Evolutionary conservation across 768 basidiomycete species (phyloP), one percentile per base, ranked within the genome.

Genomic region (Mycena floridula): DNA sequence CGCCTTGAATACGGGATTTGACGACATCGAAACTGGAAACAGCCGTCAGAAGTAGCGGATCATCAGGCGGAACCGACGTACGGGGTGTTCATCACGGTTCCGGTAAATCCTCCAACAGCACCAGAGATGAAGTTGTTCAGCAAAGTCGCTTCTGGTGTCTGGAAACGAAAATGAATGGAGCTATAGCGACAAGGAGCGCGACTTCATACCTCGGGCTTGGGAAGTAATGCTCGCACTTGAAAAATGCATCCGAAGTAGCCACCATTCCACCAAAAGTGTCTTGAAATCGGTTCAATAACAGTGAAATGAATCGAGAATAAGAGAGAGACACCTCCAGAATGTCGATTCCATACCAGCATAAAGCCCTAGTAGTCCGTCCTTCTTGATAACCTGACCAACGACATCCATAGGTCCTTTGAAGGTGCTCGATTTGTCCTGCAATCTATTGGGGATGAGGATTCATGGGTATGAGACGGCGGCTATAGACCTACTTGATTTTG

Each of bases 311-410:
- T 23, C 12, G 35, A 23, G 3, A 13, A 16, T 18, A n/a, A 12
- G n/a, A 32, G 15, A 16, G 27, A 30, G 67, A 26, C 44, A 89
- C 89, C 94, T 79, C 95, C 95, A 97, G 68, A 97, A 95, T 2
- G 95, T 98, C 11, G 91, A 79, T 60, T 98, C 96, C 87, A 98
- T 94, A 26, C 96, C 94, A 20, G 81, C 81, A 58, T 97, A 97
- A 21, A 97, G 65, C 16, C 91, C 94, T 0, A 97, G 65, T 4
- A 87, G 40, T 23, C 95, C 95, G 25, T 90, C 82, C 47, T 82
- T 85, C 54, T 62, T 73, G 39, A 96, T 61, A 23, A 92, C 72
- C 53, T 89, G 81, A 52, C 76, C 82, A 15, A 99, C 76, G 13
- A 95, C 95, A 48, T 95, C 94, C 60, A 92, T 75, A 0, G 96